Percentiles rank a stretch among this genome's conserved stretches.
Conservation (phyloP, 1,284 basidiomycete genomes). For the Rhodotorula glutinis region DNA sequence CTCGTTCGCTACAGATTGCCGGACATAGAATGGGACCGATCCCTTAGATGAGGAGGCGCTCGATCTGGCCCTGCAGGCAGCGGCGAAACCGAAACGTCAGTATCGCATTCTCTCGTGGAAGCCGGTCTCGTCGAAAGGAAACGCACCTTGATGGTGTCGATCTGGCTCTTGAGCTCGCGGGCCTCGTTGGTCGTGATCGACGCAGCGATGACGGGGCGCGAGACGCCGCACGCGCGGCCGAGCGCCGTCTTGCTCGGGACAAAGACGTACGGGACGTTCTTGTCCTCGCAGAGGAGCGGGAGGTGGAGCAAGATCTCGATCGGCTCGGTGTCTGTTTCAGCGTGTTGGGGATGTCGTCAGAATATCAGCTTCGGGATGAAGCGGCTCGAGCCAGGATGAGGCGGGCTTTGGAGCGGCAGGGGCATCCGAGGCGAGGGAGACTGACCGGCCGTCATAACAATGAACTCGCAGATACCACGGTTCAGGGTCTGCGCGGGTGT, state of each 20-base stretch:
- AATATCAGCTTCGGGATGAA: too few species aligned
- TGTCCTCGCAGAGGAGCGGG: constrained; percentile 97
- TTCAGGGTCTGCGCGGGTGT: constrained; percentile 67
- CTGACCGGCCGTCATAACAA: constrained; percentile 80
- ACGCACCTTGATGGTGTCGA: constrained; percentile 71
- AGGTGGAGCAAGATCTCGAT: constrained; percentile 97
- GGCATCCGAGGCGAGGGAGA: not conserved
- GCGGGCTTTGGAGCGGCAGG: not conserved
- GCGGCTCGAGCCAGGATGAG: too few species aligned
- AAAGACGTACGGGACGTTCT: constrained; percentile 74
- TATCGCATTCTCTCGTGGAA: too few species aligned
- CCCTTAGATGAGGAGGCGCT: constrained; percentile 63
- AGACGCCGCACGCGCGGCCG: constrained; percentile 93
- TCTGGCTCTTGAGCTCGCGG: constrained; percentile 85
- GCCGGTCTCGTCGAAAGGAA: not conserved
- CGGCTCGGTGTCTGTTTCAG: constrained; percentile 74
- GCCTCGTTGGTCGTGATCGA: constrained; percentile 96
- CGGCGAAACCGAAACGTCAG: not conserved
- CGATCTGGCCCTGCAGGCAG: constrained; percentile 61
- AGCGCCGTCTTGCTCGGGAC: constrained; percentile 90
- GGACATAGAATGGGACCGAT: not conserved
- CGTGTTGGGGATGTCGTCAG: too few species aligned
- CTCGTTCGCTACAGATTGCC: not conserved
- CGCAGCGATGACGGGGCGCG: constrained; percentile 89
- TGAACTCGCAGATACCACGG: constrained; percentile 97